Evolutionary conservation across 208 protist genomes (phyloP), one percentile per base, ranked within the genome.

Genomic region (Wallacemonas sp.): DNA sequence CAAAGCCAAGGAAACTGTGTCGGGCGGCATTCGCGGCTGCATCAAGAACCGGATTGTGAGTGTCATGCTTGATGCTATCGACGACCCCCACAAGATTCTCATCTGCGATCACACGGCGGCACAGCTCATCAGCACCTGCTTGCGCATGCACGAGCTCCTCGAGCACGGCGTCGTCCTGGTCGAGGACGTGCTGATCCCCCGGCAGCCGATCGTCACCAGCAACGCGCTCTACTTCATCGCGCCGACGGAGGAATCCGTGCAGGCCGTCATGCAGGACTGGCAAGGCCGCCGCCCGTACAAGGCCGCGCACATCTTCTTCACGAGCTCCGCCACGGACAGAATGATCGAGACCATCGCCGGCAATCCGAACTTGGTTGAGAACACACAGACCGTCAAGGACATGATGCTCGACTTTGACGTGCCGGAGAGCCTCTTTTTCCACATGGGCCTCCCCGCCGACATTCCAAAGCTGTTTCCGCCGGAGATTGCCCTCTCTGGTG

Each of bases 121-220:
- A 12, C 67, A 84, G 31, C 68, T 91, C 36, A 70, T 94, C 23
- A 91, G 81, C 63, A 76, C 57, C 18, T 87, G 73, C 48, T 41
- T 89, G 38, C 82, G 83, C 63, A 86, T 94, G 76, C 73, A 89
- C 63, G 86, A 94, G 42, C 65, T 94, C 41, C 88, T 92, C 84
- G 79, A 81, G 41, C 84, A 91, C 61, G 84, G 82, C 52, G 76
- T 92, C 11, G 83, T 82, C 18, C 73, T 92, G n/a, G 76, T 94
- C 1, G 89, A 94, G 76, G 82, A 92, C 54, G 67, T 94, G 23
- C 36, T 62, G 20, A 75, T 80, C 33, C 61, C 59, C 14, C 76
- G 86, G 5, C 84, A 94, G 70, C 84, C 89, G 2, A 74, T 94
- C 7, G 77, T 89, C 38, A 78, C 46, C 55, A 87, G 75, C 57